Evolutionary conservation across 1,284 basidiomycete genomes (phyloP).

Genomic region (Mycosarcoma maydis): DNA sequence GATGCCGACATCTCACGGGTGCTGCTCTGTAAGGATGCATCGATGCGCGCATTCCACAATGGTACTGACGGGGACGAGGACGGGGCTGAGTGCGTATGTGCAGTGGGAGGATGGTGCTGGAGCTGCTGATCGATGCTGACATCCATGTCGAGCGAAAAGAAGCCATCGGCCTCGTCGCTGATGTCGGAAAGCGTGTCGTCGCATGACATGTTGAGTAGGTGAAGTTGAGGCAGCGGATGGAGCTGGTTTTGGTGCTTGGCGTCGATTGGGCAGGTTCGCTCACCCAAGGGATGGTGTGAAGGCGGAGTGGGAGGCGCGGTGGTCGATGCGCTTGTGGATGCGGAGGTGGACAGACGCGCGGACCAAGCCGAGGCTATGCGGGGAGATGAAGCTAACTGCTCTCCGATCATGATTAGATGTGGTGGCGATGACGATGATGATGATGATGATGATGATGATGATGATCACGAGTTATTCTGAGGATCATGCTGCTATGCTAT

Average conservation of each 20-base stretch:
- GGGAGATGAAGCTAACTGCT: slow-evolving; percentile 26
- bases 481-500: slow-evolving; percentile 28
- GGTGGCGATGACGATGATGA: background rate
- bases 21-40: slow-evolving; percentile 7
- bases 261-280: background rate
- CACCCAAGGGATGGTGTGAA: background rate
- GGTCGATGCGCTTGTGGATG: slow-evolving; percentile 34
- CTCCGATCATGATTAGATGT: slow-evolving; percentile 31
- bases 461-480: slow-evolving; percentile 18
- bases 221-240: slow-evolving; percentile 21
- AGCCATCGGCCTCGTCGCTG: slow-evolving; percentile 49
- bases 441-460: no score
- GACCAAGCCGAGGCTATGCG: slow-evolving; percentile 40
- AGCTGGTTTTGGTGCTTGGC: slow-evolving; percentile 10
- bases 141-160: slow-evolving; percentile 57
- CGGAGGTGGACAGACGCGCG: slow-evolving; percentile 38
- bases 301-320: slow-evolving; percentile 38
- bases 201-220: slow-evolving; percentile 41
- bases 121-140: slow-evolving; percentile 48
- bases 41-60: slow-evolving; percentile 15
- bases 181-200: slow-evolving; percentile 31
- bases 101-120: background rate
- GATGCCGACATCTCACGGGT: slow-evolving; percentile 7
- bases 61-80: background rate
- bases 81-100: background rate